phyloP scores from a whole-genome alignment of 176 grass and related monocot species.

The Pharus latifolius region DNA sequence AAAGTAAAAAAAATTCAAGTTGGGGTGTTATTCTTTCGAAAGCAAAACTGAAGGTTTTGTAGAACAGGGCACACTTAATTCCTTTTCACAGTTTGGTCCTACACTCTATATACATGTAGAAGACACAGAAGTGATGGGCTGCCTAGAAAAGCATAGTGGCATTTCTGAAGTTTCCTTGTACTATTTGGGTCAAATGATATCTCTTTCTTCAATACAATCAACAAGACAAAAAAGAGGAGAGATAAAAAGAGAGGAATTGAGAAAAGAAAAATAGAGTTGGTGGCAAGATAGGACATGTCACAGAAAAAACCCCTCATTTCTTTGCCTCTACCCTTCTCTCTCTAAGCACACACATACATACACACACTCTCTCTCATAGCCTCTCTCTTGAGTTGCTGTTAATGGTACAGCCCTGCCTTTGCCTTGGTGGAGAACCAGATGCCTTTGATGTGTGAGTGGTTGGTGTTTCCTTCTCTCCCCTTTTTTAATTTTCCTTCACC shows the following conservation, averaged over 20 bases:
- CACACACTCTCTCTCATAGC: conserved; percentile 6
- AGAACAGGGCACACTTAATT: no score
- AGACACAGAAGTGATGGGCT: background rate
- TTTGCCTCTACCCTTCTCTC: background rate
- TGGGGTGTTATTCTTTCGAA: no score
- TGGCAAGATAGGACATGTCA: conserved; percentile 64
- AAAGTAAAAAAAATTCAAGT: no score
- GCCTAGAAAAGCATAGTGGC: background rate
- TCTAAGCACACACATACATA: conserved; percentile 1
- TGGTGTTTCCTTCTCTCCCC: conserved; percentile 51
- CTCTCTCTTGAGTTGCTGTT: conserved; percentile 52
- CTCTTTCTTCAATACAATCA: background rate
- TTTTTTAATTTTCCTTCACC: conserved; percentile 18
- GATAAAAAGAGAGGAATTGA: conserved; percentile 4
- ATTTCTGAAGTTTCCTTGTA: background rate
- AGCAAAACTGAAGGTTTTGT: no score
- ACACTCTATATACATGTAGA: no score
- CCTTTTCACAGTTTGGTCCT: no score
- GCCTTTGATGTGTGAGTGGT: conserved; percentile 77
- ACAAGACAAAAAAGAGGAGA: background rate
- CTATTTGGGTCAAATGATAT: background rate
- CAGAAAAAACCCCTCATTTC: conserved; percentile 8
- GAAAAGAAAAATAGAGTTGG: conserved; percentile 28
- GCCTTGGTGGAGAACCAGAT: conserved; percentile 91
- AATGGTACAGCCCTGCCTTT: conserved; percentile 55